These are phyloP conservation scores for Nothomitra cinnamomea DNA, from an alignment of 2,329 filamentous ascomycete genomes.

Conservation along the genomic window DNA sequence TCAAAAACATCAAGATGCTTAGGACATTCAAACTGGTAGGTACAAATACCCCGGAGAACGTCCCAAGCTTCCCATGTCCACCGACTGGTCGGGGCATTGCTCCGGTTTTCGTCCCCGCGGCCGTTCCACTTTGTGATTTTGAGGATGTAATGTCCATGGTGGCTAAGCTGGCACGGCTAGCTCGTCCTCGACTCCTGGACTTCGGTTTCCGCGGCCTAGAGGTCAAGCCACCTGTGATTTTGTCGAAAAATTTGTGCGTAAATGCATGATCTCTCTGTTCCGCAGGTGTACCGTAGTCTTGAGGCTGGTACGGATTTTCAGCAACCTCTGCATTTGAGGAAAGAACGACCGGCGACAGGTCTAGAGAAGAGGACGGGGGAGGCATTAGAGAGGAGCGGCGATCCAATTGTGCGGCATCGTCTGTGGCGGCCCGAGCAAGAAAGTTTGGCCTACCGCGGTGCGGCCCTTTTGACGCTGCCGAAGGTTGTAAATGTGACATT, in stretches of 20 bases:
- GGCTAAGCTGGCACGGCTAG: neutral
- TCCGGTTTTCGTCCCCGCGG: slow-evolving; percentile 19
- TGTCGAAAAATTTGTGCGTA: slow-evolving; percentile 13
- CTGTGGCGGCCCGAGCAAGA: slow-evolving; percentile 26
- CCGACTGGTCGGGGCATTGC: slow-evolving; percentile 24
- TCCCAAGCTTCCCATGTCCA: slow-evolving; percentile 8
- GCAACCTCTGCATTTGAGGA: neutral
- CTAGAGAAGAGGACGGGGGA: neutral
- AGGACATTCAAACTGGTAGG: slow-evolving; percentile 79
- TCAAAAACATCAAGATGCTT: slow-evolving; percentile 82
- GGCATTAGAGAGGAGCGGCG: slow-evolving; percentile 19
- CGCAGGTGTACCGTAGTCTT: slow-evolving; percentile 13
- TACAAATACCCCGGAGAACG: slow-evolving; percentile 44
- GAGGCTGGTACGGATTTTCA: slow-evolving; percentile 15
- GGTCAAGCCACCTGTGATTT: neutral
- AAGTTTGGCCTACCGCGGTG: slow-evolving; percentile 23
- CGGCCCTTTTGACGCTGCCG: neutral
- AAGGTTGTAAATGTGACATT: neutral
- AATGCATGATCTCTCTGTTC: slow-evolving; percentile 13
- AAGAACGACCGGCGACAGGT: neutral
- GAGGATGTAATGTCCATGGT: slow-evolving; percentile 7
- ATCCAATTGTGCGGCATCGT: slow-evolving; percentile 27
- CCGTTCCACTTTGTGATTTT: slow-evolving; percentile 12
- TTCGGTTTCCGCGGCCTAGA: neutral
- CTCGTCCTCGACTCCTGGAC: neutral